Conservation (phyloP, 2,329 filamentous ascomycete genomes). For the Thermoascus crustaceus region DNA sequence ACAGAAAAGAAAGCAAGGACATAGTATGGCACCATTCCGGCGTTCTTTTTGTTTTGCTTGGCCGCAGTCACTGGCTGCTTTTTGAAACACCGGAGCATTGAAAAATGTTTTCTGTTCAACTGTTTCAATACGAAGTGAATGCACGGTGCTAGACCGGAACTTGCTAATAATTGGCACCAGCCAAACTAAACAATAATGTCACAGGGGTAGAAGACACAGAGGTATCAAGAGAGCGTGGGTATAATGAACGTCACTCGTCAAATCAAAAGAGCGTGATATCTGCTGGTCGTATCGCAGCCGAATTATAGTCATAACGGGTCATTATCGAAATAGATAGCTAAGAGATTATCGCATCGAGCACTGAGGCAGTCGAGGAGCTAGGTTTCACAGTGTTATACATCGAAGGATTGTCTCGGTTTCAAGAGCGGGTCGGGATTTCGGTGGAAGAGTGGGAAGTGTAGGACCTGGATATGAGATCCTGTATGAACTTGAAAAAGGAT, state of each 20-base stretch:
- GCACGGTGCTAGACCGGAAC: too few species aligned
- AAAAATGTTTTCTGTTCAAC: not conserved
- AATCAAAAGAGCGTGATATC: slow-evolving; percentile 5
- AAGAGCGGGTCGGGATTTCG: not conserved
- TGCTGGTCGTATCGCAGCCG: slow-evolving; percentile 28
- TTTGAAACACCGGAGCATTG: not conserved
- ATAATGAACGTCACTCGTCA: slow-evolving; percentile 5
- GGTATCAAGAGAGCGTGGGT: slow-evolving; percentile 1
- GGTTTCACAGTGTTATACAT: slow-evolving; percentile 16
- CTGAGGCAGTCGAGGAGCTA: slow-evolving; percentile 14
- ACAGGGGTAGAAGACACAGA: not conserved
- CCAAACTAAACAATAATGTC: not conserved
- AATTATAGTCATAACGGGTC: slow-evolving; percentile 5
- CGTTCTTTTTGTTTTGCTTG: too few species aligned
- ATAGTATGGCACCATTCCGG: not conserved
- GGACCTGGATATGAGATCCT: slow-evolving; percentile 31
- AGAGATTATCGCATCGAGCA: slow-evolving; percentile 25
- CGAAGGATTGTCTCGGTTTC: slow-evolving; percentile 2
- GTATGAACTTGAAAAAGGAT: slow-evolving; percentile 37
- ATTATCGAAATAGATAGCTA: slow-evolving; percentile 2
- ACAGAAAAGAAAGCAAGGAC: not conserved
- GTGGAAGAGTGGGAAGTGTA: slow-evolving; percentile 8
- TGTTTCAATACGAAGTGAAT: too few species aligned
- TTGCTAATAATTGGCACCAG: too few species aligned
- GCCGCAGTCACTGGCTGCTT: too few species aligned